These are phyloP conservation scores for Nemania abortiva DNA, from an alignment of 2,329 filamentous ascomycete genomes.

Conservation along the genomic window DNA sequence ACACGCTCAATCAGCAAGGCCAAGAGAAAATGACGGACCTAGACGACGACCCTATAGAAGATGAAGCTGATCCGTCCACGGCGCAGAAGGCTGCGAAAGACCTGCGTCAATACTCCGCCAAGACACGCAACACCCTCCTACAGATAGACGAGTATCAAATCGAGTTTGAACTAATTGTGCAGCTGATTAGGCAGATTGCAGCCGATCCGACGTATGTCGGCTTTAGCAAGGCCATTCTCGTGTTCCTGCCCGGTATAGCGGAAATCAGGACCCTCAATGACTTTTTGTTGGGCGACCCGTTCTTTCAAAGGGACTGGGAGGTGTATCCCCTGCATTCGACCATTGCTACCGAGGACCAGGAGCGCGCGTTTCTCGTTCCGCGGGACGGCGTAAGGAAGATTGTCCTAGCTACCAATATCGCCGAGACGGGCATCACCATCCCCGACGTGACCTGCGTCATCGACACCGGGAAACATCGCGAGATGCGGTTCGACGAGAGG, in stretches of 20 bases:
- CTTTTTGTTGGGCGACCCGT: conserved; percentile 79
- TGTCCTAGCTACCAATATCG: conserved; percentile 96
- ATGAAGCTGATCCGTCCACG: conserved; percentile 64
- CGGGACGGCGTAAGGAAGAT: conserved; percentile 88
- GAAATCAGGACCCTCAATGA: conserved; percentile 93
- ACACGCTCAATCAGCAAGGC: conserved; percentile 66
- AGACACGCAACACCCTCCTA: conserved; percentile 79
- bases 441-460: conserved; percentile 97
- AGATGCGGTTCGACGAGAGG: conserved; percentile 96
- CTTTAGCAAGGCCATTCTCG: conserved; percentile 91
- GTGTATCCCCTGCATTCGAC: conserved; percentile 93
- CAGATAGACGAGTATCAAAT: conserved; percentile 92
- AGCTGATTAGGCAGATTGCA: conserved; percentile 81
- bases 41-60: conserved; percentile 69
- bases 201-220: conserved; percentile 71
- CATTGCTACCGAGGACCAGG: conserved; percentile 96
- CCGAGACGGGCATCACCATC: conserved; percentile 98
- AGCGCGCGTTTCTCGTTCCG: conserved; percentile 89
- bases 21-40: conserved; percentile 70
- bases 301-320: conserved; percentile 82
- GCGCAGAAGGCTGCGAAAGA: conserved; percentile 71
- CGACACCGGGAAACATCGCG: conserved; percentile 95
- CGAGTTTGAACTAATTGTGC: conserved; percentile 86
- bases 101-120: conserved; percentile 78
- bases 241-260: conserved; percentile 94